Conservation (phyloP, 805 yeast species). For the Pichia exigua region DNA sequence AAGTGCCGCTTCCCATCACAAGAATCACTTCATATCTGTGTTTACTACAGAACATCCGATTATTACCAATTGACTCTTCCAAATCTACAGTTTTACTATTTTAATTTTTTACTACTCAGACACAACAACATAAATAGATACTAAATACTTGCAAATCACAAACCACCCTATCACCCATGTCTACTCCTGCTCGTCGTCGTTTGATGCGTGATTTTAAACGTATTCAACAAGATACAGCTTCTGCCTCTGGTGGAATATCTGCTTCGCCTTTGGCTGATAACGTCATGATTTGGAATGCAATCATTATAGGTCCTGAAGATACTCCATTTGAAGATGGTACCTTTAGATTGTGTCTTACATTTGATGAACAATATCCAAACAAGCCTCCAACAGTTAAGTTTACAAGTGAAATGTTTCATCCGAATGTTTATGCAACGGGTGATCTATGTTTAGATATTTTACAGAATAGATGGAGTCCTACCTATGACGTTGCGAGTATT, state of each 20-base stretch:
- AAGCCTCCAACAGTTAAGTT: conserved; percentile 93
- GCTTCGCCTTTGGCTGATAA: conserved; percentile 97
- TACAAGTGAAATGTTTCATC: conserved; percentile 93
- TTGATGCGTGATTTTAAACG: conserved; percentile 98
- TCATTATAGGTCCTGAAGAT: conserved; percentile 93
- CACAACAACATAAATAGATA: background rate
- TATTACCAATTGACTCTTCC: too few species aligned
- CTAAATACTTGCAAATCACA: background rate
- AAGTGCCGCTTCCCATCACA: too few species aligned
- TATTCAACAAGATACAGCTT: conserved; percentile 84
- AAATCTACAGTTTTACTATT: too few species aligned
- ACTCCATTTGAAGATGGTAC: conserved; percentile 99
- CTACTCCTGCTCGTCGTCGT: conserved; percentile 98
- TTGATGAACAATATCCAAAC: conserved; percentile 96
- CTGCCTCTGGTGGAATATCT: conserved; percentile 82
- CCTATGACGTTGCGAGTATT: conserved; percentile 94
- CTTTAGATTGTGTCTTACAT: conserved; percentile 74
- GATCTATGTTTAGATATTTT: conserved; percentile 92
- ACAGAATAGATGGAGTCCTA: conserved; percentile 98
- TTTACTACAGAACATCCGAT: too few species aligned
- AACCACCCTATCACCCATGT: conserved; percentile 42
- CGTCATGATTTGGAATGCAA: conserved; percentile 97
- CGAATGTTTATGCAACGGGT: conserved; percentile 92
- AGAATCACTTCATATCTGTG: too few species aligned
- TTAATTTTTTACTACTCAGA: too few species aligned